Evolutionary conservation across 164 flowering plant species (phyloP).

Genomic region (Tetrastigma voinierianum): DNA sequence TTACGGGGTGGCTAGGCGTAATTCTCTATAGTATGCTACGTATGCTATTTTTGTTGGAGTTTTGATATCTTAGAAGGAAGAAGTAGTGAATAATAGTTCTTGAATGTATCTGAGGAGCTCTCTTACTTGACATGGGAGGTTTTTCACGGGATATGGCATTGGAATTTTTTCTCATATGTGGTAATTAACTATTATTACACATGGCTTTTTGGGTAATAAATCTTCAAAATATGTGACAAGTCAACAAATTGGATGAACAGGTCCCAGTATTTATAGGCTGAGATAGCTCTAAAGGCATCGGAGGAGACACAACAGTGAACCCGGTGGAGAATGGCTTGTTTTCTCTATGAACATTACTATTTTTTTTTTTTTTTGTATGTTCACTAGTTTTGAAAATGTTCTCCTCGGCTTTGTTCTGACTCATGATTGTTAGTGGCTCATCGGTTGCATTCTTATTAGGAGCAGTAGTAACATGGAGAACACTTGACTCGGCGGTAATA

Average conservation of each 20-base stretch:
- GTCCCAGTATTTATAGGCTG: constrained; percentile 84
- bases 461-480: constrained; percentile 58
- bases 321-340: constrained; percentile 45
- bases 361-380: no score
- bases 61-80: not conserved
- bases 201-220: not conserved
- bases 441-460: constrained; percentile 62
- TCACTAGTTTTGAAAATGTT: not conserved
- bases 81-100: no score
- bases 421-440: constrained; percentile 68
- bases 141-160: constrained; percentile 69
- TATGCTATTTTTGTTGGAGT: not conserved
- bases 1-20: constrained; percentile 78
- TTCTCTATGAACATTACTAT: not conserved
- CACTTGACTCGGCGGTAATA: constrained; percentile 64
- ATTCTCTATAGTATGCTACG: constrained; percentile 46
- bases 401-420: constrained; percentile 29
- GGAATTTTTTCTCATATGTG: constrained; percentile 79
- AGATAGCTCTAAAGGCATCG: constrained; percentile 79
- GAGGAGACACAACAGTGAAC: constrained; percentile 80
- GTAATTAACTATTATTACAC: constrained; percentile 21
- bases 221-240: not conserved
- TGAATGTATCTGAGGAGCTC: constrained; percentile 41
- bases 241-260: constrained; percentile 30
- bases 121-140: constrained; percentile 62